Evolutionary conservation across 164 flowering plant genomes (phyloP).

Genomic region (Macadamia tetraphylla): DNA sequence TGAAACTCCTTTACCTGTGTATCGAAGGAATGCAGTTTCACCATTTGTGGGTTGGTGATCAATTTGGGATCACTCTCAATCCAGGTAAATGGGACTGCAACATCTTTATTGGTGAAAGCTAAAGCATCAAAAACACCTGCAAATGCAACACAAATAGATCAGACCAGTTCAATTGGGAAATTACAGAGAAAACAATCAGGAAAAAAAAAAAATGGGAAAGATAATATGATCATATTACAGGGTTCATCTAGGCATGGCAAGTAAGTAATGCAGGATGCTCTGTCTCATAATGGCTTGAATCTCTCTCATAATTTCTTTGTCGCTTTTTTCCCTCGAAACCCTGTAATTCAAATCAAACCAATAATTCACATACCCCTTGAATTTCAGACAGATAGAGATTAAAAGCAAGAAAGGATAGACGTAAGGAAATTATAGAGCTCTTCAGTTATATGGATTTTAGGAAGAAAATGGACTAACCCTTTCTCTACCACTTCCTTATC

Average conservation of each 20-base stretch:
- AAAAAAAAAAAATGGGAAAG: not conserved
- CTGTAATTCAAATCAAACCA: slow-evolving; percentile 31
- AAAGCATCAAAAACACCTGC: slow-evolving; percentile 94
- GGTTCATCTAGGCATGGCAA: slow-evolving; percentile 95
- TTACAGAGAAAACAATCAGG: not conserved
- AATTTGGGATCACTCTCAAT: slow-evolving; percentile 92
- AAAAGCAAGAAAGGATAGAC: not conserved
- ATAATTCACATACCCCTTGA: not conserved
- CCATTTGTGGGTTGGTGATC: slow-evolving; percentile 94
- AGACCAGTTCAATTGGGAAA: not conserved
- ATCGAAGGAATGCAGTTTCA: slow-evolving; percentile 91
- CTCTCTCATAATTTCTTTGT: slow-evolving; percentile 97
- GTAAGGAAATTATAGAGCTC: not conserved
- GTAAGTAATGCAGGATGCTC: slow-evolving; percentile 86
- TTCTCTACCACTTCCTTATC: slow-evolving; percentile 79
- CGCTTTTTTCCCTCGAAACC: slow-evolving; percentile 91
- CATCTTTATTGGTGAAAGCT: slow-evolving; percentile 87
- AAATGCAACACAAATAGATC: not conserved
- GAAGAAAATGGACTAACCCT: slow-evolving; percentile 39
- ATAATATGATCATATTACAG: slow-evolving; percentile 39
- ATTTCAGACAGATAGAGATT: not conserved
- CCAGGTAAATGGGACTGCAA: slow-evolving; percentile 90
- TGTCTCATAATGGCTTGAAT: slow-evolving; percentile 97
- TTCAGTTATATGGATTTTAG: not conserved
- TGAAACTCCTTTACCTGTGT: slow-evolving; percentile 53